Evolutionary conservation across 768 basidiomycete genomes (phyloP).

Genomic region (Leccinellum luteum): DNA sequence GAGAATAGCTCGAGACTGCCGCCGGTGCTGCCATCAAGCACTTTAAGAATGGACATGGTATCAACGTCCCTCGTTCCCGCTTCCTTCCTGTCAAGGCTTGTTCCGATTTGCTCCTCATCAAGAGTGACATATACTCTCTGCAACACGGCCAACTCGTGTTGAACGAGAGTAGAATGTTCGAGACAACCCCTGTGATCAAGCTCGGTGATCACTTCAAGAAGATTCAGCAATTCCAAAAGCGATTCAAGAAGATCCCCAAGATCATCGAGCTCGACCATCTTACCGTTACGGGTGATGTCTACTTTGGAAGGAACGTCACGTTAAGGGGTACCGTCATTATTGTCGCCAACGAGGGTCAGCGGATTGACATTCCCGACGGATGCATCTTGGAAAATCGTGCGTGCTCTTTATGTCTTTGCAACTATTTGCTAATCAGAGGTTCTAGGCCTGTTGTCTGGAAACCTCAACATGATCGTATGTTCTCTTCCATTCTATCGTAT

Average conservation of each 20-base stretch:
- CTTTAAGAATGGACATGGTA: constrained; percentile 61
- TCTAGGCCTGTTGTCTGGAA: constrained; percentile 66
- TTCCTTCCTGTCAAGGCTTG: constrained; percentile 68
- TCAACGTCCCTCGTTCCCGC: constrained; percentile 70
- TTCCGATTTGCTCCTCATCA: constrained; percentile 65
- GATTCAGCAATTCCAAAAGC: constrained; percentile 66
- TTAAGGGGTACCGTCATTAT: constrained; percentile 68
- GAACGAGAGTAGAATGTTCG: constrained; percentile 57
- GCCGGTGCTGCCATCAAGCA: constrained; percentile 76
- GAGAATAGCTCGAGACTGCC: constrained; percentile 62
- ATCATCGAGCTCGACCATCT: constrained; percentile 74
- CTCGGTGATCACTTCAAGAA: constrained; percentile 79
- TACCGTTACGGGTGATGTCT: constrained; percentile 67
- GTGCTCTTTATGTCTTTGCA: constrained; percentile 12
- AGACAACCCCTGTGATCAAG: constrained; percentile 69
- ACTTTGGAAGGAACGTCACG: constrained; percentile 64
- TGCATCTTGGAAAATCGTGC: constrained; percentile 66
- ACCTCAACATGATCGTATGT: constrained; percentile 69
- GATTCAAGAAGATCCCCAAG: constrained; percentile 73
- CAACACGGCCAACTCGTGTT: constrained; percentile 67
- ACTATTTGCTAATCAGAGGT: constrained; percentile 9
- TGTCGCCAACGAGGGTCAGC: constrained; percentile 74
- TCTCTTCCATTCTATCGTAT: background rate
- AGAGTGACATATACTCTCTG: constrained; percentile 66
- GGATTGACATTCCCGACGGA: constrained; percentile 75